Percentiles rank a stretch among this genome's conserved stretches.
Conservation (phyloP, 1,284 basidiomycete genomes). For the Moesziomyces sp. region DNA sequence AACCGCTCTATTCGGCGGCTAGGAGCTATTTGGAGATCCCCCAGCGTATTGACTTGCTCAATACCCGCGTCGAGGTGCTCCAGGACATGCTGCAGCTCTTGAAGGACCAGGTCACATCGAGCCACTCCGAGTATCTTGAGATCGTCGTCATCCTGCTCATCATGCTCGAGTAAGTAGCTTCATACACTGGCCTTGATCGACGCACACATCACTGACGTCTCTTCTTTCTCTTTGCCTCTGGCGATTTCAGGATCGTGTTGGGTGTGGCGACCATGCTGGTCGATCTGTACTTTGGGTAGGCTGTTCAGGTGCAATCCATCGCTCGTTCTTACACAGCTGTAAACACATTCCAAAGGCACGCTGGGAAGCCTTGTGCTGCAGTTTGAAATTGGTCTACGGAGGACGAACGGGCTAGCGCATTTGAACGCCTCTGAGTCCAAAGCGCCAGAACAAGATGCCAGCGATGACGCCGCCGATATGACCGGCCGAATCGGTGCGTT, state of each 20-base stretch:
- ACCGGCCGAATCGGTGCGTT: constrained; percentile 76
- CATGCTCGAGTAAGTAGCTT: constrained; percentile 74
- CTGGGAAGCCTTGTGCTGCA: neutral
- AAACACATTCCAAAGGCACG: neutral
- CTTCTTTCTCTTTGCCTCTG: too few species aligned
- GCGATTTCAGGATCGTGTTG: constrained; percentile 70
- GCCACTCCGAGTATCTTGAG: constrained; percentile 92
- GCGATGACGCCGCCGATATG: constrained; percentile 82
- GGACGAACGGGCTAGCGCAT: neutral
- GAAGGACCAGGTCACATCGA: constrained; percentile 91
- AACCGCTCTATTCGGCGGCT: constrained; percentile 92
- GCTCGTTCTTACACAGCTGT: neutral
- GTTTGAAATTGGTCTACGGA: too few species aligned
- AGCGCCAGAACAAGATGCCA: constrained; percentile 71
- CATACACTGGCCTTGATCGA: neutral
- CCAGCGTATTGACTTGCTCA: constrained; percentile 90
- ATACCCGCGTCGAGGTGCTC: constrained; percentile 90
- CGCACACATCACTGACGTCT: neutral
- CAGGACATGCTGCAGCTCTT: constrained; percentile 96
- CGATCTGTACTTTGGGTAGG: constrained; percentile 64
- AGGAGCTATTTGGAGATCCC: constrained; percentile 88
- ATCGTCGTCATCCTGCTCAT: constrained; percentile 94
- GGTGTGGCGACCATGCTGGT: constrained; percentile 67
- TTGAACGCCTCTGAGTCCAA: constrained; percentile 19
- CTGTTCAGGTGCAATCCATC: too few species aligned